Percentiles rank a stretch among this genome's conserved stretches.
phyloP scores from a whole-genome alignment of 2,329 filamentous ascomycete species.

The Aspergillus japonicus region DNA sequence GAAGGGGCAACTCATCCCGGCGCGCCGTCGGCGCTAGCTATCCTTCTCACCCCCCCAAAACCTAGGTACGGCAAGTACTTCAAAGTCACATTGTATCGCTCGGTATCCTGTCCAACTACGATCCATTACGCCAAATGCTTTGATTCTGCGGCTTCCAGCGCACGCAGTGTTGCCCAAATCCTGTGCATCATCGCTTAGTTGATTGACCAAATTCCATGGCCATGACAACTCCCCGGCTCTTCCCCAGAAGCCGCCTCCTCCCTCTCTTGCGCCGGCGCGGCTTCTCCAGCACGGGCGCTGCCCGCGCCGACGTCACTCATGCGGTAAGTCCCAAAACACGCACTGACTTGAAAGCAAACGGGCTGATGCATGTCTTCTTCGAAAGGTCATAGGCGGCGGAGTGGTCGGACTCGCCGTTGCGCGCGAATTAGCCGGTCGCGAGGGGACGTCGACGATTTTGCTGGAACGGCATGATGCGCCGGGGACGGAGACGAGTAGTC shows the following conservation, averaged over 20 bases:
- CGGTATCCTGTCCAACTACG: not conserved
- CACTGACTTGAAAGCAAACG: too few relatives aligned
- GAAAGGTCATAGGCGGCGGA: slow-evolving; percentile 63
- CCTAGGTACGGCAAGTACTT: too few relatives aligned
- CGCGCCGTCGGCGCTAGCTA: not conserved
- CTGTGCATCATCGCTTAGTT: too few relatives aligned
- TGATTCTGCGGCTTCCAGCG: too few relatives aligned
- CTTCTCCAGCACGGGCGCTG: slow-evolving; percentile 46
- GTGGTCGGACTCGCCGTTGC: slow-evolving; percentile 80
- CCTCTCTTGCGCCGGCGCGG: slow-evolving; percentile 22
- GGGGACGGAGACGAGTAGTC: slow-evolving; percentile 82
- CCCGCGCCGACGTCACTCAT: slow-evolving; percentile 61
- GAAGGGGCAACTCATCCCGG: not conserved
- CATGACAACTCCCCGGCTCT: slow-evolving; percentile 11
- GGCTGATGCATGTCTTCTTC: not conserved
- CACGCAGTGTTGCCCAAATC: too few relatives aligned
- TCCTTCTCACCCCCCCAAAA: too few relatives aligned
- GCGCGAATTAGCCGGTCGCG: slow-evolving; percentile 63
- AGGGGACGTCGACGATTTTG: slow-evolving; percentile 67
- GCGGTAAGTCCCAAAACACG: slow-evolving; percentile 42
- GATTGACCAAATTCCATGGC: slow-evolving; percentile 12
- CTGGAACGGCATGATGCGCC: slow-evolving; percentile 74
- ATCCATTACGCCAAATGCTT: not conserved
- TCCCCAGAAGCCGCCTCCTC: slow-evolving; percentile 10
- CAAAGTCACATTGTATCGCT: too few relatives aligned